Evolutionary conservation across 306 rosid species (phyloP).

Genomic region (Acacia acuminata): DNA sequence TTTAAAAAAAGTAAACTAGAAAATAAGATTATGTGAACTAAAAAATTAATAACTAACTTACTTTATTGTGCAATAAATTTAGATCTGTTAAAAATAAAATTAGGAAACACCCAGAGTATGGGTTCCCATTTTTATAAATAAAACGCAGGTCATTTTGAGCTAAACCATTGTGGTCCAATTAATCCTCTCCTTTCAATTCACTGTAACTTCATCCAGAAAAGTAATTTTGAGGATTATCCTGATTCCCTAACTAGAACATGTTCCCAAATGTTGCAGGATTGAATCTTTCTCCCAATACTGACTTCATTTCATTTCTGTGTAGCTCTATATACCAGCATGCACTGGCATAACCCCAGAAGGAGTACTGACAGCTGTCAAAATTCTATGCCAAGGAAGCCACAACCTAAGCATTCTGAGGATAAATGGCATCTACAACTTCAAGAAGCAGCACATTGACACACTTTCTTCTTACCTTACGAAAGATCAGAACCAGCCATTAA

Average conservation of each 20-base stretch:
- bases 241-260: neutral
- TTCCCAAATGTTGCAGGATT: neutral
- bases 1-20: neutral
- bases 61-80: neutral
- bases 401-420: constrained; percentile 43
- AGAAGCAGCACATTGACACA: constrained; percentile 42
- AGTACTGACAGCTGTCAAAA: neutral
- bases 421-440: constrained; percentile 46
- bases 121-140: neutral
- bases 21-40: neutral
- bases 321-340: neutral
- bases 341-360: neutral
- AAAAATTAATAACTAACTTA: neutral
- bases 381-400: constrained; percentile 32
- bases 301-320: constrained; percentile 21
- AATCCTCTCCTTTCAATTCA: neutral
- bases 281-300: neutral
- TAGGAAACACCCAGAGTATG: neutral
- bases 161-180: neutral
- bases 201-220: neutral
- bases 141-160: neutral
- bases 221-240: neutral
- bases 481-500: neutral
- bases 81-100: neutral
- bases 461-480: constrained; percentile 33